Base-by-base conservation (phyloP, 371 early-diverging fungal genomes). In the Zopfochytrium polystomum region DNA sequence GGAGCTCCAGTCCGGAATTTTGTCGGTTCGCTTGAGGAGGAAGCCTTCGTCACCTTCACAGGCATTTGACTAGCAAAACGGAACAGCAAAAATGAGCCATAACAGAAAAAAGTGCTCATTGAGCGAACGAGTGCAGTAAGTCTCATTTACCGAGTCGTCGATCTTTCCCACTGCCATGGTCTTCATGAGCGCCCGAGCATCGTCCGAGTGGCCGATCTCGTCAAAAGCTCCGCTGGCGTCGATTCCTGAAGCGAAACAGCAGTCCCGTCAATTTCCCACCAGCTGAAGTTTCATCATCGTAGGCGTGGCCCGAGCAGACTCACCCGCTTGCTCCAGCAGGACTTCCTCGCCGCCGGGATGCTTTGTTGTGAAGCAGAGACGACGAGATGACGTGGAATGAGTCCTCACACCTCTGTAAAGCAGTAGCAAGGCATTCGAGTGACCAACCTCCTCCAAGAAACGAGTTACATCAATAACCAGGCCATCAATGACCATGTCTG, bases 171-270 rank as follows among this genome's bases (percentile, higher is more conserved):
- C 43, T 50, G 30, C 33, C 52, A 52, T 50, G 33, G 44, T 26
- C 35, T 62, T 51, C 23, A 63, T 51, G 29, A 57, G 32, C 22
- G 89, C 89, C 50, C 87, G 88, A 29, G 97, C 97, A 66, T 93
- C 93, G 25, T 91, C 88, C 32, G 91, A 90, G 78, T 97, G 97
- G 45, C 78, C 78, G 49, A 97, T 90, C 76, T 95, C 96, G 56
- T 95, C 93, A 75, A 95, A 97, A 47, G 92, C 89, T 61, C 85
- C 91, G 42, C 93, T 91, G 31, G 92, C 92, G 62, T 96, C 95
- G 57, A 80, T 77, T 38, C 94, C 94, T 80, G 61, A 5, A 52
- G 9, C 42, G 23, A 13, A 43, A 43, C 26, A n/a, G n/a, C n/a
- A n/a, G n/a, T n/a, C n/a, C n/a, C n/a, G n/a, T n/a, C n/a, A n/a